These are phyloP conservation scores for Aspergillus funiculosus DNA, from an alignment of 495 filamentous ascomycete genomes.

Conservation along the genomic window DNA sequence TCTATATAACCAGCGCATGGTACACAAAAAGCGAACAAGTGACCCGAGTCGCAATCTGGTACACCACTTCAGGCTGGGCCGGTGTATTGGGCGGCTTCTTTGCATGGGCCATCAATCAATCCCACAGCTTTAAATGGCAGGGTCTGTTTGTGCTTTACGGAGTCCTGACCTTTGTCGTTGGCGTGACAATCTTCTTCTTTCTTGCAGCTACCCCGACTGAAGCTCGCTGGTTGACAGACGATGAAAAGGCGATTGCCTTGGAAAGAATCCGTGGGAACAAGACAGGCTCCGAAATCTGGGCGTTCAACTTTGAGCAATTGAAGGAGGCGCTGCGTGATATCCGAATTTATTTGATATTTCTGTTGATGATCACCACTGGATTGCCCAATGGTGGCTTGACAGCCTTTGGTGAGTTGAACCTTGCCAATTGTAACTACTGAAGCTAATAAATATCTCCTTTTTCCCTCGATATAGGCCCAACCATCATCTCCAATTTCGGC, in stretches of 20 bases:
- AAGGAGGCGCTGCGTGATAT: slow-evolving; percentile 20
- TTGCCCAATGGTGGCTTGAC: slow-evolving; percentile 1
- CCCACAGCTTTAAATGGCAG: background rate
- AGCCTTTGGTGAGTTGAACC: background rate
- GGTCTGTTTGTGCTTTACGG: slow-evolving; percentile 11
- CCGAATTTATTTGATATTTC: background rate
- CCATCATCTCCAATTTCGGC: background rate
- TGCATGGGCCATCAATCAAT: slow-evolving; percentile 19
- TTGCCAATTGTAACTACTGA: background rate
- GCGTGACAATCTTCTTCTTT: background rate
- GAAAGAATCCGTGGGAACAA: slow-evolving; percentile 27
- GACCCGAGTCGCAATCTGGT: slow-evolving; percentile 16
- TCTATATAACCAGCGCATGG: background rate
- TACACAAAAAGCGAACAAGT: slow-evolving; percentile 11
- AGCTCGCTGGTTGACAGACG: slow-evolving; percentile 26
- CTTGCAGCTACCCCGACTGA: slow-evolving; percentile 8
- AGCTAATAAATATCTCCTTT: background rate
- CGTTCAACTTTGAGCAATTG: slow-evolving; percentile 24
- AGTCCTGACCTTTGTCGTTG: background rate
- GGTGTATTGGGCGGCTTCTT: slow-evolving; percentile 22
- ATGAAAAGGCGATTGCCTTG: slow-evolving; percentile 26
- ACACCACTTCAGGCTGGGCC: slow-evolving; percentile 19
- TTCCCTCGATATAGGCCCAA: background rate
- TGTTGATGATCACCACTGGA: background rate
- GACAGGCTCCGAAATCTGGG: slow-evolving; percentile 26